phyloP scores from a whole-genome alignment of 768 basidiomycete genomes.

The Russula ochroleuca region DNA sequence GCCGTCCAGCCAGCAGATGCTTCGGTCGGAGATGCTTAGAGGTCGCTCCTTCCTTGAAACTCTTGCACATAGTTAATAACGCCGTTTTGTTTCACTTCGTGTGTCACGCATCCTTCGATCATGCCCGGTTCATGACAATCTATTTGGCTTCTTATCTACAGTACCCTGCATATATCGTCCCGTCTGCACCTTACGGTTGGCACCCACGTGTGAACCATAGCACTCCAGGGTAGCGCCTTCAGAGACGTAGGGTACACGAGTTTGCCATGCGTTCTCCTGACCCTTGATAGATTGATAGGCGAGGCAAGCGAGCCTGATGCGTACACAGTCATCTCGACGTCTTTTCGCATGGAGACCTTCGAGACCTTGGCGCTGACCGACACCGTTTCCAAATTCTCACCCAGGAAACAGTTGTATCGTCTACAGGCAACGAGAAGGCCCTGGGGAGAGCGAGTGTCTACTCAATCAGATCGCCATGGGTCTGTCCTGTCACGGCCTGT shows the following conservation, averaged over 20 bases:
- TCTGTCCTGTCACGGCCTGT: too few relatives aligned
- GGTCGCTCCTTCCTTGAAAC: neutral
- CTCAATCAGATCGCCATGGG: too few relatives aligned
- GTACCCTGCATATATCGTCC: neutral
- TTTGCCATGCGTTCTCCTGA: neutral
- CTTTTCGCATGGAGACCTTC: too few relatives aligned
- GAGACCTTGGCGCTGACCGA: too few relatives aligned
- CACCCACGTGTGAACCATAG: neutral
- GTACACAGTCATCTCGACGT: too few relatives aligned
- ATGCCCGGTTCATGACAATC: conserved; percentile 2
- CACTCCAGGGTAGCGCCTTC: neutral
- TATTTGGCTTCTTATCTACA: conserved; percentile 1
- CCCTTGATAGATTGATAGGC: too few relatives aligned
- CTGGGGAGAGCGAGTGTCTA: too few relatives aligned
- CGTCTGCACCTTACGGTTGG: neutral
- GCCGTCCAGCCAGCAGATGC: neutral
- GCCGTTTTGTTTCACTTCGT: neutral
- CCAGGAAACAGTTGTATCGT: too few relatives aligned
- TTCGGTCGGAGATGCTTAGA: conserved; percentile 7
- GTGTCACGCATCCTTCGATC: conserved; percentile 7
- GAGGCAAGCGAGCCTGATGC: too few relatives aligned
- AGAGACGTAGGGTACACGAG: too few relatives aligned
- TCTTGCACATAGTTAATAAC: neutral
- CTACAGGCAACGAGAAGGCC: too few relatives aligned
- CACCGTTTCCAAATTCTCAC: too few relatives aligned